Evolutionary conservation across 306 rosid species (phyloP).

Genomic region (Vigna trinervia): DNA sequence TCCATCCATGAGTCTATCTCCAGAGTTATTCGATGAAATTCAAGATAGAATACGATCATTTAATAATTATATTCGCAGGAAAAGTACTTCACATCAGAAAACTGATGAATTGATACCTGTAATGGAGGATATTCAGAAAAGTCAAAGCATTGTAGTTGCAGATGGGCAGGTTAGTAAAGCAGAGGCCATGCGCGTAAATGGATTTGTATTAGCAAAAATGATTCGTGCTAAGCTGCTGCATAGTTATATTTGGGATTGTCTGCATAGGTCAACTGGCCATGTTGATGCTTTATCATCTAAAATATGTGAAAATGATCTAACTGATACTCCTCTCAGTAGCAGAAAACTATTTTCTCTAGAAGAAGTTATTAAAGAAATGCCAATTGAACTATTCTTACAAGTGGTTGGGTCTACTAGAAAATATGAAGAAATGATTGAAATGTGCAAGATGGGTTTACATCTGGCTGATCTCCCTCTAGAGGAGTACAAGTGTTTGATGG

Average conservation of each 20-base stretch:
- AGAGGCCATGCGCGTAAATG: conserved; percentile 86
- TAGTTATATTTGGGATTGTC: conserved; percentile 79
- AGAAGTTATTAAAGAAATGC: conserved; percentile 71
- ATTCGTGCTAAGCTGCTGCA: conserved; percentile 90
- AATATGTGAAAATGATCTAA: conserved; percentile 42
- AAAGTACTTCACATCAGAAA: conserved; percentile 57
- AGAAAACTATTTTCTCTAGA: conserved; percentile 75
- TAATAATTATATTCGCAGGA: conserved; percentile 68
- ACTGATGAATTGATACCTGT: conserved; percentile 66
- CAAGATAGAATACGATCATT: conserved; percentile 76
- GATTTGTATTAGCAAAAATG: conserved; percentile 93
- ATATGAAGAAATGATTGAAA: conserved; percentile 77
- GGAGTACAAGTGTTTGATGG: conserved; percentile 80
- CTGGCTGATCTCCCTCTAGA: conserved; percentile 75
- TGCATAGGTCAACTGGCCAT: conserved; percentile 53
- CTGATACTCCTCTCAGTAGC: conserved; percentile 62
- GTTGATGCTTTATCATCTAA: conserved; percentile 53
- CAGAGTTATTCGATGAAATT: conserved; percentile 78
- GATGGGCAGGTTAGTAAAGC: conserved; percentile 59
- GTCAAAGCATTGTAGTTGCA: conserved; percentile 50
- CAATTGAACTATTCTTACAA: conserved; percentile 91
- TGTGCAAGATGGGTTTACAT: conserved; percentile 78
- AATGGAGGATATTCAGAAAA: conserved; percentile 73
- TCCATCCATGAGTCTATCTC: conserved; percentile 70
- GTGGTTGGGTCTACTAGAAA: conserved; percentile 80